Percentiles rank a stretch among this genome's conserved stretches.
Evolutionary conservation across 306 rosid species (phyloP).

Genomic region (Citrullus mucosospermus): DNA sequence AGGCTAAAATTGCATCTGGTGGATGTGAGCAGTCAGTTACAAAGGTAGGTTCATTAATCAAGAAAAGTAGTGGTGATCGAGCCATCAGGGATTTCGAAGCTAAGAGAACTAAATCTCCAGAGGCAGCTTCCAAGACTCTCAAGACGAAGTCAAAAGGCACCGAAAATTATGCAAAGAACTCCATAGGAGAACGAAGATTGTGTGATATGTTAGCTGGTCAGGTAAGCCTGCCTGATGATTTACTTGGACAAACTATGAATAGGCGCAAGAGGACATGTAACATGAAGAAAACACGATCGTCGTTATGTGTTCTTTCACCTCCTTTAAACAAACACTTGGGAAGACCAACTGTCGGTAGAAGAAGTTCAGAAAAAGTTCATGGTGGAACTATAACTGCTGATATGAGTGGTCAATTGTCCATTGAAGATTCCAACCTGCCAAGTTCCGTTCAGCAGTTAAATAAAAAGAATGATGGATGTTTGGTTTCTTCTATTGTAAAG

Average conservation of each 20-base stretch:
- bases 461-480: slow-evolving; percentile 13
- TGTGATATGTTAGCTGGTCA: slow-evolving; percentile 28
- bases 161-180: slow-evolving; percentile 17
- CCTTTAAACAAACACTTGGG: slow-evolving; percentile 15
- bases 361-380: slow-evolving; percentile 10
- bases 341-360: slow-evolving; percentile 2
- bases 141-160: slow-evolving; percentile 14
- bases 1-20: slow-evolving; percentile 15
- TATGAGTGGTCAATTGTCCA: slow-evolving; percentile 12
- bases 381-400: slow-evolving; percentile 6
- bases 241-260: slow-evolving; percentile 14
- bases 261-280: slow-evolving; percentile 20
- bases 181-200: slow-evolving; percentile 39
- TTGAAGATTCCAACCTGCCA: background rate
- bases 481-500: slow-evolving; percentile 10
- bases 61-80: slow-evolving; percentile 11
- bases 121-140: slow-evolving; percentile 13
- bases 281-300: slow-evolving; percentile 18
- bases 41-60: slow-evolving; percentile 11
- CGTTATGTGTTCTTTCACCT: background rate
- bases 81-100: slow-evolving; percentile 15
- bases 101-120: slow-evolving; percentile 24
- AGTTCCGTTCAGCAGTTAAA: background rate
- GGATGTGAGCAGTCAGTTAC: slow-evolving; percentile 12
- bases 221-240: slow-evolving; percentile 18